Percentiles rank a stretch among this genome's conserved stretches.
Evolutionary conservation across 768 basidiomycete species (phyloP).

Genomic region (Leccinum olivaceopallidum): DNA sequence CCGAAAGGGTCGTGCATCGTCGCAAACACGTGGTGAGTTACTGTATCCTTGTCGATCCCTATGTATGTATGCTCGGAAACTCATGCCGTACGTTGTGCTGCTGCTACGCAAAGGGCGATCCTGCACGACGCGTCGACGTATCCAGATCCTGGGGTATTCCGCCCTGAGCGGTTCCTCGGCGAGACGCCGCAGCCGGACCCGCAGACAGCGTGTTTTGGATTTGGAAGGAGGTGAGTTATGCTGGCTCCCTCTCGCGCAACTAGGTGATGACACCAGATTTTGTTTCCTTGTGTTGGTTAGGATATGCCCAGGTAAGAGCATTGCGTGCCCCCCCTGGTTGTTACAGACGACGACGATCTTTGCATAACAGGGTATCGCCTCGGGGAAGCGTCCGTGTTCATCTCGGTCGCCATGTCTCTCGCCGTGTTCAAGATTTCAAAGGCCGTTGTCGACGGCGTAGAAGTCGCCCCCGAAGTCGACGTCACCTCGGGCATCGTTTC

Average conservation of each 20-base stretch:
- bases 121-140: conserved; percentile 47
- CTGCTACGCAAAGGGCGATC: conserved; percentile 40
- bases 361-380: conserved; percentile 28
- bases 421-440: conserved; percentile 46
- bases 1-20: conserved; percentile 27
- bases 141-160: conserved; percentile 33
- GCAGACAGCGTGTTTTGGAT: conserved; percentile 25
- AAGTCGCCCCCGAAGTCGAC: conserved; percentile 46
- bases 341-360: background rate
- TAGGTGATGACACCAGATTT: background rate
- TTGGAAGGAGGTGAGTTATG: conserved; percentile 28
- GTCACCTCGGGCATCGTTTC: conserved; percentile 43
- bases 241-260: background rate
- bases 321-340: background rate
- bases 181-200: conserved; percentile 21
- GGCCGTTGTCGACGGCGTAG: conserved; percentile 40
- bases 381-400: conserved; percentile 31
- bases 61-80: background rate
- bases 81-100: background rate
- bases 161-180: conserved; percentile 37
- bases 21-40: conserved; percentile 28
- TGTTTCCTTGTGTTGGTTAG: conserved; percentile 1
- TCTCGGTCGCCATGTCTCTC: conserved; percentile 38
- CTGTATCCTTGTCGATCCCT: background rate
- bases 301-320: conserved; percentile 22